Conservation (phyloP, 257 asterid species). For the Orobanche coerulescens region DNA sequence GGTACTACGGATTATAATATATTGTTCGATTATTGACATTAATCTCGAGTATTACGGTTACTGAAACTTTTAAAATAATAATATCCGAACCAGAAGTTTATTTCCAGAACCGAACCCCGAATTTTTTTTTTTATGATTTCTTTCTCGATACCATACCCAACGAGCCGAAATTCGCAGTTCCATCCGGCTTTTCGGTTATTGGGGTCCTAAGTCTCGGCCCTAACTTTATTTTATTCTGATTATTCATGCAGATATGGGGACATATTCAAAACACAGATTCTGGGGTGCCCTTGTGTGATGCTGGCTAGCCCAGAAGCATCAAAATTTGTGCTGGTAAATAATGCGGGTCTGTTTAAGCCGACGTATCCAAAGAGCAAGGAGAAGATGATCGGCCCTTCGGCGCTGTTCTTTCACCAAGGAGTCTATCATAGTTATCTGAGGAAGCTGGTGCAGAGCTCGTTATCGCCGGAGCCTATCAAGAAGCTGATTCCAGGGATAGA, state of each 20-base stretch:
- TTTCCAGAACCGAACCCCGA: too few relatives aligned
- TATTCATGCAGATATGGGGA: slow-evolving; percentile 51
- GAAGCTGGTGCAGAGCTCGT: slow-evolving; percentile 45
- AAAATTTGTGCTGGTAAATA: slow-evolving; percentile 52
- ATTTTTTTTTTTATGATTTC: not conserved
- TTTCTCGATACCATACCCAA: too few relatives aligned
- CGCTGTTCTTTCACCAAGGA: slow-evolving; percentile 76
- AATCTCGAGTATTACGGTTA: too few relatives aligned
- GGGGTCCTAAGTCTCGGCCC: too few relatives aligned
- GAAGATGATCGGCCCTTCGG: slow-evolving; percentile 68
- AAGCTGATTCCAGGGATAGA: slow-evolving; percentile 43
- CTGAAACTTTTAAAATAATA: too few relatives aligned
- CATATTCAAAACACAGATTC: slow-evolving; percentile 63
- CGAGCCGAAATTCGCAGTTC: too few relatives aligned
- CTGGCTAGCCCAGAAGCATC: slow-evolving; percentile 74
- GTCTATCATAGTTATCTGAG: slow-evolving; percentile 45
- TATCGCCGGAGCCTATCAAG: slow-evolving; percentile 43
- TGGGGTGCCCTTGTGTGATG: slow-evolving; percentile 85
- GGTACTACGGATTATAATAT: too few relatives aligned
- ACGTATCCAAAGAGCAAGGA: slow-evolving; percentile 84
- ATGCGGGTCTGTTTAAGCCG: slow-evolving; percentile 61
- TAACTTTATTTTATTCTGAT: too few relatives aligned
- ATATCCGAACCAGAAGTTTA: too few relatives aligned
- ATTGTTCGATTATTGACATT: too few relatives aligned
- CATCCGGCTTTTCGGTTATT: too few relatives aligned